A percentile compares a stretch with the other conserved stretches of the same genome.
Evolutionary conservation across 2,329 filamentous ascomycete species (phyloP).

Genomic region (Colletotrichum sojae): DNA sequence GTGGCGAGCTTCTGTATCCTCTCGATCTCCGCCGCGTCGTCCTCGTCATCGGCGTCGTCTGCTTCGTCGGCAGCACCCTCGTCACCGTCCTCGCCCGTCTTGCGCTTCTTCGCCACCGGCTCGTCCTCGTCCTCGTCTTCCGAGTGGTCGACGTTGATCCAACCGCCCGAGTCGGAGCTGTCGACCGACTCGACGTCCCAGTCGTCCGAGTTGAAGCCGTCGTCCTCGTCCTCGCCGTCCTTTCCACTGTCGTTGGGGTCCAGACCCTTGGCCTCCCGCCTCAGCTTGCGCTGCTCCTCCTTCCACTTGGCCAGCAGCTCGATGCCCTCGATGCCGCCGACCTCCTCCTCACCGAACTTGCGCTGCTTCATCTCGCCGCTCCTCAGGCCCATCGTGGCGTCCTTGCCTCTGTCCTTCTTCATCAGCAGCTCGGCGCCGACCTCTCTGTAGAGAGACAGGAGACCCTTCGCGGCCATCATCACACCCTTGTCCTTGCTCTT

Average conservation of each 20-base stretch:
- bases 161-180: conserved; percentile 83
- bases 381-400: conserved; percentile 86
- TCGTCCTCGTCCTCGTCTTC: conserved; percentile 82
- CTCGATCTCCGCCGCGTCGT: conserved; percentile 59
- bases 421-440: conserved; percentile 90
- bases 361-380: conserved; percentile 81
- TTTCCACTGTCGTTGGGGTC: conserved; percentile 74
- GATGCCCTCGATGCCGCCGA: conserved; percentile 89
- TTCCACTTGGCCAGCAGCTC: conserved; percentile 95
- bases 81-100: conserved; percentile 44
- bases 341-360: conserved; percentile 85
- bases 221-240: conserved; percentile 71
- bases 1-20: conserved; percentile 85
- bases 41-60: conserved; percentile 62
- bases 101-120: conserved; percentile 66
- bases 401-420: conserved; percentile 92
- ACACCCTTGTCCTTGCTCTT: conserved; percentile 99
- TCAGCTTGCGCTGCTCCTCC: conserved; percentile 85
- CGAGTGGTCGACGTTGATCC: conserved; percentile 92
- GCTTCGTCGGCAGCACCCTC: conserved; percentile 46
- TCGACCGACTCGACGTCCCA: conserved; percentile 75
- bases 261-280: conserved; percentile 77
- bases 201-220: conserved; percentile 67
- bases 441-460: conserved; percentile 91
- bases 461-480: conserved; percentile 97